phyloP scores from a whole-genome alignment of 1,284 basidiomycete genomes.

The Cryptococcus deneoformans region DNA sequence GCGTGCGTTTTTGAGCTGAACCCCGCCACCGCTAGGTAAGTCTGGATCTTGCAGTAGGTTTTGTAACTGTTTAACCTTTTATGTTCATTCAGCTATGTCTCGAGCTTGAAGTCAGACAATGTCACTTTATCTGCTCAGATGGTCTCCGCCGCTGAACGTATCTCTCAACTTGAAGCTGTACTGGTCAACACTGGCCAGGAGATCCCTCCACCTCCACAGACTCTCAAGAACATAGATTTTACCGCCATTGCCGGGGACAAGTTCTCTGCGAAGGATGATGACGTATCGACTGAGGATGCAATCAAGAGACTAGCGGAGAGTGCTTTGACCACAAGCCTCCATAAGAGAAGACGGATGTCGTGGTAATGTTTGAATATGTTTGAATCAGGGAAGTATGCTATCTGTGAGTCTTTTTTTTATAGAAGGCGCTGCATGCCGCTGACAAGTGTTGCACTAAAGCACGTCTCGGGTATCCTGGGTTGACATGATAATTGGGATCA shows the following conservation, averaged over 20 bases:
- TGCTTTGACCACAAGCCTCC: neutral
- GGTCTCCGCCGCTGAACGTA: conserved; percentile 25
- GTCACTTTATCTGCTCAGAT: conserved; percentile 23
- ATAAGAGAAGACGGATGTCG: neutral
- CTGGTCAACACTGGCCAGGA: conserved; percentile 10
- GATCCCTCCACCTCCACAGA: conserved; percentile 8
- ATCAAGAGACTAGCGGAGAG: neutral
- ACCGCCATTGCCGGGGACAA: neutral
- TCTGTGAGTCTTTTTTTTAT: conserved; percentile 41
- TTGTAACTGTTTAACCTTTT: neutral
- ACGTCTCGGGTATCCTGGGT: too few relatives aligned
- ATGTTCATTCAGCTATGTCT: conserved; percentile 22
- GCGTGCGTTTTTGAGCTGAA: conserved; percentile 43
- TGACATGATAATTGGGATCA: too few relatives aligned
- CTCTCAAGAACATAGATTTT: neutral
- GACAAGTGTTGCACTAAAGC: too few relatives aligned
- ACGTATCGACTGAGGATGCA: too few relatives aligned
- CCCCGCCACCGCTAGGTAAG: conserved; percentile 39
- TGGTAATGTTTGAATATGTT: neutral
- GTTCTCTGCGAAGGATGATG: too few relatives aligned
- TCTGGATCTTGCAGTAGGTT: neutral
- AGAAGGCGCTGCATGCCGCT: conserved; percentile 8
- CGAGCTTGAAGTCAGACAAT: conserved; percentile 31
- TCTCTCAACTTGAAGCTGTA: conserved; percentile 29
- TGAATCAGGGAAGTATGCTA: conserved; percentile 14